Evolutionary conservation across 441 rosid species (phyloP).

Genomic region (Bocquillonia castaneifolia): DNA sequence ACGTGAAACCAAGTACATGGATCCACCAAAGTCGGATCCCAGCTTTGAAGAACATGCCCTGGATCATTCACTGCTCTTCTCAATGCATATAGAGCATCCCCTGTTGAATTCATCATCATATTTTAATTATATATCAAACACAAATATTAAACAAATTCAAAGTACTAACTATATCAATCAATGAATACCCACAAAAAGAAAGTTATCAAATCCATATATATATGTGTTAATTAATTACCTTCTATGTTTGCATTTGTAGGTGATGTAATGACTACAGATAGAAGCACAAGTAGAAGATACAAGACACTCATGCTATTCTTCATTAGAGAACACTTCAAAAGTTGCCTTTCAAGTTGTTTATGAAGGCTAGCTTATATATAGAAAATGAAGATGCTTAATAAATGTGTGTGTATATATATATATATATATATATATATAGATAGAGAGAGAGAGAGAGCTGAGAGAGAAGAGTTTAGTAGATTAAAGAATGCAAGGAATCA

Average conservation of each 20-base stretch:
- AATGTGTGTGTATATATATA: too few species aligned
- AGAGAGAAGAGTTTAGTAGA: neutral
- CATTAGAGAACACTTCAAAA: constrained; percentile 25
- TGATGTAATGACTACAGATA: constrained; percentile 13
- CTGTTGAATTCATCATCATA: constrained; percentile 23
- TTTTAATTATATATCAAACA: too few species aligned
- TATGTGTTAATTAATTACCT: constrained; percentile 37
- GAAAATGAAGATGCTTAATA: too few species aligned
- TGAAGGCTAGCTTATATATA: neutral
- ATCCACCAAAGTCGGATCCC: constrained; percentile 79
- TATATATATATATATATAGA: too few species aligned
- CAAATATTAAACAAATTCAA: too few species aligned
- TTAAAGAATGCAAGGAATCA: constrained; percentile 18
- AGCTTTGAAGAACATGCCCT: constrained; percentile 53
- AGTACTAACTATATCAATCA: neutral
- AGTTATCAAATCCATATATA: neutral
- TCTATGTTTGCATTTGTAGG: constrained; percentile 43
- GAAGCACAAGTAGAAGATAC: constrained; percentile 24
- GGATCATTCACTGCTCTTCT: constrained; percentile 63
- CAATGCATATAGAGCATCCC: constrained; percentile 61
- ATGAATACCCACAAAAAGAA: neutral
- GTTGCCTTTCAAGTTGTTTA: neutral
- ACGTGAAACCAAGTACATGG: constrained; percentile 89
- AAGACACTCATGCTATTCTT: constrained; percentile 20
- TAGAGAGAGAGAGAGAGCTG: neutral